Evolutionary conservation across 2,329 filamentous ascomycete species (phyloP).

Genomic region (Metarhizium sp.): DNA sequence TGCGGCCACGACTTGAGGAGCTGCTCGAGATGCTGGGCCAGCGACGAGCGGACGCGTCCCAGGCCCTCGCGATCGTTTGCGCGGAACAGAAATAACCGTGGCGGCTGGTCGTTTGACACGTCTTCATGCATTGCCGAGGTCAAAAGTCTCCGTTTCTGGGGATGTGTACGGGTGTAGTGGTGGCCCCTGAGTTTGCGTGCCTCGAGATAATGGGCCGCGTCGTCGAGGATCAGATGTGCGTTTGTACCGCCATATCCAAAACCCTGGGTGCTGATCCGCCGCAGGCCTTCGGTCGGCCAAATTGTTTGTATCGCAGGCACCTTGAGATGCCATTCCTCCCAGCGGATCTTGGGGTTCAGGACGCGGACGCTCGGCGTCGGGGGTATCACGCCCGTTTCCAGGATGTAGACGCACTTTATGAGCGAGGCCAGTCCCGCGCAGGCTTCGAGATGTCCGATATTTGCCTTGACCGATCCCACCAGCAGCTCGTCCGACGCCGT

Average conservation of each 20-base stretch:
- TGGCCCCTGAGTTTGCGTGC: not conserved
- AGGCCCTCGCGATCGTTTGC: constrained; percentile 18
- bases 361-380: constrained; percentile 14
- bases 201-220: constrained; percentile 1
- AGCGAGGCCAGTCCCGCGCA: constrained; percentile 14
- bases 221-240: constrained; percentile 20
- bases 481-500: constrained; percentile 6
- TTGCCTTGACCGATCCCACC: constrained; percentile 19
- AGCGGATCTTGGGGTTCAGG: constrained; percentile 13
- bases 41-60: constrained; percentile 16
- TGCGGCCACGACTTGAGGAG: not conserved
- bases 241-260: constrained; percentile 30
- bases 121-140: not conserved
- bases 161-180: not conserved
- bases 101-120: constrained; percentile 12
- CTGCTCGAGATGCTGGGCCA: not conserved
- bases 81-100: constrained; percentile 33
- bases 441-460: constrained; percentile 15
- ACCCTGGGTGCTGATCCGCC: constrained; percentile 21
- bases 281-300: constrained; percentile 6
- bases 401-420: constrained; percentile 15
- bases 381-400: constrained; percentile 15
- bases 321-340: constrained; percentile 10
- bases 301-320: constrained; percentile 1
- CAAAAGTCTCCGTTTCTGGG: not conserved